A percentile compares a stretch with the other conserved stretches of the same genome.
phyloP scores from a whole-genome alignment of 306 rosid species.

The Quercus robur region DNA sequence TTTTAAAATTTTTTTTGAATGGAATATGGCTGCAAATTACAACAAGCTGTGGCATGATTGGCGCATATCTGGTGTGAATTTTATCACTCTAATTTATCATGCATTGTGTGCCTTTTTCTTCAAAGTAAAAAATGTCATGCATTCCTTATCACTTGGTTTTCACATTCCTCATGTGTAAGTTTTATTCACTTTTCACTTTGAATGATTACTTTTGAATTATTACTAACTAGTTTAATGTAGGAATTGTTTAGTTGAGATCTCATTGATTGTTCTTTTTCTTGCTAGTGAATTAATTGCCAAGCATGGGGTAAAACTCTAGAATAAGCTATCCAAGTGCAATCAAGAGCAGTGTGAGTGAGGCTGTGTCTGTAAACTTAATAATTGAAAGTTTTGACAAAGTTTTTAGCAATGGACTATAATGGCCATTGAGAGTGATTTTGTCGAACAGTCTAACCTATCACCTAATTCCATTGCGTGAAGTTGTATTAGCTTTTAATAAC shows the following conservation, averaged over 20 bases:
- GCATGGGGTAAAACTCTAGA: constrained; percentile 6
- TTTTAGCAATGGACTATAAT: no score
- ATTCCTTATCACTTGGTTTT: neutral
- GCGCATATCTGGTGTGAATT: neutral
- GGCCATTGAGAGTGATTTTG: no score
- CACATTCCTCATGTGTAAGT: neutral
- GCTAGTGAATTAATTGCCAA: neutral
- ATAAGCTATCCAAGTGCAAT: constrained; percentile 17
- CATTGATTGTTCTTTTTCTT: neutral
- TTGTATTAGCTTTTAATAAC: no score
- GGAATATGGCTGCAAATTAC: neutral
- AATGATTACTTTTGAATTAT: neutral
- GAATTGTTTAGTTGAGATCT: neutral
- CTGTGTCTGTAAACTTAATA: neutral
- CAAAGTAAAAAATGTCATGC: neutral
- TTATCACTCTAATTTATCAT: no score
- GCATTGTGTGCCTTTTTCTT: no score
- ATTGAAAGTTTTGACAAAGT: no score
- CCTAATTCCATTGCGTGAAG: no score
- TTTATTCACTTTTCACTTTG: no score
- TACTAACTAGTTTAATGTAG: neutral
- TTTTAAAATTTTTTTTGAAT: neutral
- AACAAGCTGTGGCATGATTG: neutral
- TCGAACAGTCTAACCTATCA: no score
- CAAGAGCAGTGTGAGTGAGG: neutral